A percentile compares a stretch with the other conserved stretches of the same genome.
Evolutionary conservation across 2,329 filamentous ascomycete genomes (phyloP).

Genomic region (Annulohypoxylon truncatum): DNA sequence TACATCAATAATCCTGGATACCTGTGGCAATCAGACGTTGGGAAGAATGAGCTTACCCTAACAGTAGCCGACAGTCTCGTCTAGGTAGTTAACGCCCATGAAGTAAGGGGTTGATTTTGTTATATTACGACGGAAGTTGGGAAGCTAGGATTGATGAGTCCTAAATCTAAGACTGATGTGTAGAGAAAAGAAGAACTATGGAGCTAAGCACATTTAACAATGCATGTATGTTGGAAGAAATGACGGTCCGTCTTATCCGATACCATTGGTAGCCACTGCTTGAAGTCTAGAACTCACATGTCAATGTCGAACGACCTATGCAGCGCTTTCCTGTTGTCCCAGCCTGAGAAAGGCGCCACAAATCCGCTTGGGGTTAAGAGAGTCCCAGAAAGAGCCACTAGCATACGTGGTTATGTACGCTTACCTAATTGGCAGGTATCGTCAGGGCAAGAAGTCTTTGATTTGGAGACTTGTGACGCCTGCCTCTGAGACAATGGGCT

Average conservation of each 20-base stretch:
- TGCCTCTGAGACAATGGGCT: constrained; percentile 15
- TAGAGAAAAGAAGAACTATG: background rate
- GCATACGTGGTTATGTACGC: constrained; percentile 7
- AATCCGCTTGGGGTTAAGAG: constrained; percentile 12
- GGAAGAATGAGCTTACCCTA: background rate
- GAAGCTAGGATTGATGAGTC: background rate
- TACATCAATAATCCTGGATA: background rate
- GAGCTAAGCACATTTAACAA: background rate
- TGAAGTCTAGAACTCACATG: constrained; percentile 27
- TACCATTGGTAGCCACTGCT: background rate
- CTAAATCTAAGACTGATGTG: background rate
- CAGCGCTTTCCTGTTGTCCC: constrained; percentile 18
- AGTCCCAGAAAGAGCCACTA: constrained; percentile 6
- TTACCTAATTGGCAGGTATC: constrained; percentile 22
- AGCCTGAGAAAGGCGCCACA: constrained; percentile 5
- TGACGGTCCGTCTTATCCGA: constrained; percentile 4
- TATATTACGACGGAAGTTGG: background rate
- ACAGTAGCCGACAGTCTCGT: background rate
- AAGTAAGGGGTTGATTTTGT: background rate
- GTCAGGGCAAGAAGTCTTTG: constrained; percentile 18
- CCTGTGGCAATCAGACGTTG: background rate
- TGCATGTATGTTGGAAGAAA: background rate
- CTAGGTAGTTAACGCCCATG: background rate
- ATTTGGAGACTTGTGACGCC: constrained; percentile 9
- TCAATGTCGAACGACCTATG: constrained; percentile 26